Evolutionary conservation across 495 filamentous ascomycete species (phyloP).

Genomic region (Hypomontagnella monticulosa): DNA sequence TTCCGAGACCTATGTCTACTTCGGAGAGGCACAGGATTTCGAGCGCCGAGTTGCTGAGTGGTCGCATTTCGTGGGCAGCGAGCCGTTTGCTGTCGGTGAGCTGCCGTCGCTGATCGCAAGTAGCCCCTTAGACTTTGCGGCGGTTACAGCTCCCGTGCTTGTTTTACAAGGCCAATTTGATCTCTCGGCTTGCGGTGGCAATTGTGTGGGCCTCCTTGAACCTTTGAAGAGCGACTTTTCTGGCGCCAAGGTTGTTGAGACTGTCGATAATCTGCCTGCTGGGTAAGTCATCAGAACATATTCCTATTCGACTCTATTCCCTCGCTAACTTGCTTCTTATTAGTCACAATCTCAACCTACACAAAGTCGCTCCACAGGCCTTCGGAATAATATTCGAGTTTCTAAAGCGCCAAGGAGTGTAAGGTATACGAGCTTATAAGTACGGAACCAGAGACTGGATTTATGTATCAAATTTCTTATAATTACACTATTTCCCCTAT

Average conservation of each 20-base stretch:
- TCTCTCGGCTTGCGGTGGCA: conserved; percentile 42
- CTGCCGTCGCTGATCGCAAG: conserved; percentile 38
- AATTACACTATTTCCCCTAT: too few relatives aligned
- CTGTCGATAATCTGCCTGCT: conserved; percentile 35
- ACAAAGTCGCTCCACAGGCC: conserved; percentile 40
- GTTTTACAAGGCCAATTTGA: conserved; percentile 42
- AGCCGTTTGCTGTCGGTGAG: conserved; percentile 43
- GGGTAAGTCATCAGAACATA: conserved; percentile 35
- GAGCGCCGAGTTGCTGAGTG: conserved; percentile 42
- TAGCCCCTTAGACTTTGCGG: conserved; percentile 24
- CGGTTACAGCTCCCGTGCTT: conserved; percentile 36
- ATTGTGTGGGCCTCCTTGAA: conserved; percentile 42
- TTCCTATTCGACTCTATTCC: not conserved
- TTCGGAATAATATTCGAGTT: conserved; percentile 38
- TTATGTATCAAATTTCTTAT: too few relatives aligned
- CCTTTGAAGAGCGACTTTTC: conserved; percentile 20
- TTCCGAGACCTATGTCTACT: conserved; percentile 40
- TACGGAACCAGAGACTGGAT: too few relatives aligned
- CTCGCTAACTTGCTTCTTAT: not conserved
- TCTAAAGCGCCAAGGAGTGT: conserved; percentile 28
- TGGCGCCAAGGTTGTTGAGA: conserved; percentile 28
- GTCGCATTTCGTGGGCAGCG: conserved; percentile 35
- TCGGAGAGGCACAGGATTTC: conserved; percentile 31
- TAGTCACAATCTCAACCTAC: conserved; percentile 44
- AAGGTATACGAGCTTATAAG: not conserved